Conservation (phyloP, 2,329 filamentous ascomycete species). For the Hortaea sp. region DNA sequence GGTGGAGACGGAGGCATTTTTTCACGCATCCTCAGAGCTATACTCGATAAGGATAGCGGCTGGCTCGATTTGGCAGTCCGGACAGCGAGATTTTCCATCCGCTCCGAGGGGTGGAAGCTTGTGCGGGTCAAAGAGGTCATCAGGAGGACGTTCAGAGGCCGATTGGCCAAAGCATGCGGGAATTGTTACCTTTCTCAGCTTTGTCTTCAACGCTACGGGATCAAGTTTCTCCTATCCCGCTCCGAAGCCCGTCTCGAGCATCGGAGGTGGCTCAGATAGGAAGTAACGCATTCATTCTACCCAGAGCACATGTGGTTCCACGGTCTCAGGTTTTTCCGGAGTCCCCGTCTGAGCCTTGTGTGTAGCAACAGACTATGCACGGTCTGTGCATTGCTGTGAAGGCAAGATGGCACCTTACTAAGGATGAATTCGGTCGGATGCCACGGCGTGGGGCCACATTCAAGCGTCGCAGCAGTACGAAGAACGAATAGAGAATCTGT, state of each 20-base stretch:
- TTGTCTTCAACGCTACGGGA: neutral
- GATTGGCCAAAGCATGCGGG: neutral
- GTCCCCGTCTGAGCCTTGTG: too few species aligned
- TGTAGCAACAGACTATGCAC: too few species aligned
- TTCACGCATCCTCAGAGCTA: neutral
- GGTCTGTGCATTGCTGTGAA: too few species aligned
- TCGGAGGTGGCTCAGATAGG: too few species aligned
- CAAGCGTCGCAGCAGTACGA: too few species aligned
- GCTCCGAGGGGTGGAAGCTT: neutral
- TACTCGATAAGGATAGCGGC: neutral
- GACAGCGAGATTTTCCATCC: slow-evolving; percentile 1
- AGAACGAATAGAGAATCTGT: too few species aligned
- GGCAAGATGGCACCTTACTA: too few species aligned
- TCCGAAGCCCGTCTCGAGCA: neutral
- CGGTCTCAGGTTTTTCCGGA: too few species aligned
- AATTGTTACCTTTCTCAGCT: neutral
- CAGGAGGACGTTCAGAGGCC: neutral
- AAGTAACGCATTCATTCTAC: too few species aligned
- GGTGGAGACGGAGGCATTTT: neutral
- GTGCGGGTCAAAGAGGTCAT: neutral
- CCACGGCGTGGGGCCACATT: too few species aligned
- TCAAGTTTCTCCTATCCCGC: slow-evolving; percentile 27
- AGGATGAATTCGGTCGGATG: too few species aligned
- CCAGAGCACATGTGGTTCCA: too few species aligned
- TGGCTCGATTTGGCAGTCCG: neutral